Base-by-base conservation (phyloP, 768 basidiomycete genomes). In the Leccinellum albellum region DNA sequence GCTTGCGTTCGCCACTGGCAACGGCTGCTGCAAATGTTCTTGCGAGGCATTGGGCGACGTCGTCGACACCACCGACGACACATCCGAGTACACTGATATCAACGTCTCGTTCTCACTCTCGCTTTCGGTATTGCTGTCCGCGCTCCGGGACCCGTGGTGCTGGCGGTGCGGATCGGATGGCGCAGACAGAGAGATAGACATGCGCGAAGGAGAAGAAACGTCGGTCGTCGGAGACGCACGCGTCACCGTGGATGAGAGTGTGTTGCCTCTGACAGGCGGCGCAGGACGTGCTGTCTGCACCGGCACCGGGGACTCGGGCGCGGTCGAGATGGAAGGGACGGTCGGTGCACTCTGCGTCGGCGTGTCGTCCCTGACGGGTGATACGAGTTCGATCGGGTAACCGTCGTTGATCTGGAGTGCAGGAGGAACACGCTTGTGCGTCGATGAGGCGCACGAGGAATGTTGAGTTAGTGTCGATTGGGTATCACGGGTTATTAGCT, bases 281-380 rank as follows among this genome's bases (percentile, higher is more conserved):
- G 35, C 23, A 51, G 68, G 64, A 20, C 56, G 61, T 21, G 66
- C 58, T 17, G 68, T 62, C 47, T 62, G 48, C 4, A 60, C 51
- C n/a, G 66, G 60, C 29, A 58, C 61, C 24, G 75, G 75, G 3
- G 76, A 73, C 40, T 77, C 77, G 1, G 81, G 79, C 4, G 68
- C 76, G 6, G 79, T 78, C 2, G 81, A 79, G 56, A 86, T 85
- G 8, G 66, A 73, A 15, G 85, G 85, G 50, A 87, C 82, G 1
- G 78, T 74, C 26, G 80, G 62, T 0, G 77, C 77, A 14, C 72
- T 76, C 35, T 75, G 79, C 2, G 75, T 72, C 26, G 51, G 53
- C 8, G 56, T 35, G 24, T 57, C 69, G n/a, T 48, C 23, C 14
- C 17, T 52, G 3, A 56, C 4, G 12, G 55, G 65, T 4, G 60